A percentile compares a stretch with the other conserved stretches of the same genome.
Evolutionary conservation across 2,329 filamentous ascomycete genomes (phyloP).

Genomic region (Penicillium sp.): DNA sequence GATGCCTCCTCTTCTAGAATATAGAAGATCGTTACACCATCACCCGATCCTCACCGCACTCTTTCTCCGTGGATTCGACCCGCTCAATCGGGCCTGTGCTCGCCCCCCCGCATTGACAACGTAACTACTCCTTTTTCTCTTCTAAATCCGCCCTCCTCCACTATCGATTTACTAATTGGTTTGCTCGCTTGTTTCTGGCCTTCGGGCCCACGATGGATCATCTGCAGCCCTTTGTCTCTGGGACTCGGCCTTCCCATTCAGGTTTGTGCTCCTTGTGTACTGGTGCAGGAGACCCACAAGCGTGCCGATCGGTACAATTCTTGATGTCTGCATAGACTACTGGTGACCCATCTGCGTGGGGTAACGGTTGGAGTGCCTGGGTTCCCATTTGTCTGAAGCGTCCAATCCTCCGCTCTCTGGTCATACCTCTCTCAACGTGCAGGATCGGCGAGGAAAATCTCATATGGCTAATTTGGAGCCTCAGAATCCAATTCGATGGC

Average conservation of each 20-base stretch:
- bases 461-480: neutral
- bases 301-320: neutral
- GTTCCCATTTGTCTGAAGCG: conserved; percentile 4
- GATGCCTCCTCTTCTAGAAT: too few species aligned
- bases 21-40: neutral
- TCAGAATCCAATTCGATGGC: conserved; percentile 20
- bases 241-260: conserved; percentile 20
- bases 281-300: neutral
- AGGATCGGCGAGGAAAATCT: neutral
- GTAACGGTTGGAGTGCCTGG: neutral
- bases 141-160: conserved; percentile 17
- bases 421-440: neutral
- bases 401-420: neutral
- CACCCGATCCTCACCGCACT: neutral
- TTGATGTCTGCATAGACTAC: too few species aligned
- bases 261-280: conserved; percentile 19
- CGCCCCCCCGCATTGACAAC: conserved; percentile 17
- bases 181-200: conserved; percentile 10
- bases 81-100: conserved; percentile 20
- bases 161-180: conserved; percentile 11
- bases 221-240: conserved; percentile 17
- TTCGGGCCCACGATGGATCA: conserved; percentile 23
- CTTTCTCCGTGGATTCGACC: neutral
- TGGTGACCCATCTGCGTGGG: too few species aligned
- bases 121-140: conserved; percentile 20